These are phyloP conservation scores for Remersonia thermophila DNA, from an alignment of 2,329 filamentous ascomycete species.

Conservation along the genomic window DNA sequence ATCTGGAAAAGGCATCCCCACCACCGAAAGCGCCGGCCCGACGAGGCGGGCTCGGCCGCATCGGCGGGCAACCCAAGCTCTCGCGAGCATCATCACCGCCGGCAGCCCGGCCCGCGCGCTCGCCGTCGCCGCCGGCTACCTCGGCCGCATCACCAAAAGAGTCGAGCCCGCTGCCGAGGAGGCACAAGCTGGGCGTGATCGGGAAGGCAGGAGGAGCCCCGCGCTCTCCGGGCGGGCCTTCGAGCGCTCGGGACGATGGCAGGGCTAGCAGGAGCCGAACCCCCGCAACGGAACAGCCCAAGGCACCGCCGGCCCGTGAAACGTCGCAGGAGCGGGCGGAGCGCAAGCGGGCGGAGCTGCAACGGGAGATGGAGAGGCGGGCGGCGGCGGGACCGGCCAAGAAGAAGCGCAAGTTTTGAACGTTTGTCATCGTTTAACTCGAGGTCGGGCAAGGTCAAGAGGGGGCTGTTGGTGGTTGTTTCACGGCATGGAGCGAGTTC, in stretches of 20 bases:
- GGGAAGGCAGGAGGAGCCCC: constrained; percentile 13
- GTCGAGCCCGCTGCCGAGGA: constrained; percentile 5
- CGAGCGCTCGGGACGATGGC: constrained; percentile 7
- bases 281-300: constrained; percentile 8
- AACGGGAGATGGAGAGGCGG: constrained; percentile 37
- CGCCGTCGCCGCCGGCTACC: constrained; percentile 4
- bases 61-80: constrained; percentile 23
- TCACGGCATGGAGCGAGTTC: too few relatives aligned
- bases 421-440: too few relatives aligned
- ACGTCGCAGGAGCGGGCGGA: constrained; percentile 36
- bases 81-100: constrained; percentile 7
- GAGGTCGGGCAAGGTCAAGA: too few relatives aligned
- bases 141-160: neutral
- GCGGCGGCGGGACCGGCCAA: constrained; percentile 36
- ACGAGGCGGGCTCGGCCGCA: constrained; percentile 28
- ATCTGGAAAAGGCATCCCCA: constrained; percentile 8
- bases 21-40: constrained; percentile 17
- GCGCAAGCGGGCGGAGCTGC: constrained; percentile 38
- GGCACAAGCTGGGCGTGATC: constrained; percentile 18
- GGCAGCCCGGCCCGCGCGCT: constrained; percentile 15
- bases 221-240: neutral
- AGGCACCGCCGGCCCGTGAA: constrained; percentile 22
- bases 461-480: too few relatives aligned
- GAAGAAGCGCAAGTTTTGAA: constrained; percentile 46
- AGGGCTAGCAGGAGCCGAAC: constrained; percentile 19